Conservation (phyloP, 176 grass and related monocot species). For the Rhynchospora tenuis region DNA sequence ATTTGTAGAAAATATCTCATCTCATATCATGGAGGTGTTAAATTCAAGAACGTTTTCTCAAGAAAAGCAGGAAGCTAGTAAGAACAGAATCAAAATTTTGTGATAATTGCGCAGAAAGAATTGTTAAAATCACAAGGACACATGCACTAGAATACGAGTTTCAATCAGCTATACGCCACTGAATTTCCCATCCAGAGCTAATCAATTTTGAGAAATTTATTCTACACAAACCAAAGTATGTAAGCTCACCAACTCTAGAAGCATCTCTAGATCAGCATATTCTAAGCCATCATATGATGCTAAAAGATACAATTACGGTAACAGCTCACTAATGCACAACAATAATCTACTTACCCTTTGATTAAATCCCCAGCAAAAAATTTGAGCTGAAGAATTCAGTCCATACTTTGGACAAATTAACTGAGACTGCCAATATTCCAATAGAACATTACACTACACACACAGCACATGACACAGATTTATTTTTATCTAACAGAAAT, state of each 20-base stretch:
- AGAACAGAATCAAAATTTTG: background rate
- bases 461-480: background rate
- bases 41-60: background rate
- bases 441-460: background rate
- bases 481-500: conserved; percentile 17
- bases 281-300: background rate
- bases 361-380: conserved; percentile 7
- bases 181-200: background rate
- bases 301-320: background rate
- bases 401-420: background rate
- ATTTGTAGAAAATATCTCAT: background rate
- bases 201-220: background rate
- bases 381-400: conserved; percentile 21
- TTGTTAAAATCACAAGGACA: background rate
- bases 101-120: background rate
- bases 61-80: background rate
- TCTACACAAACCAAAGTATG: background rate
- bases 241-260: background rate
- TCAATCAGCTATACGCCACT: background rate
- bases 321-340: background rate
- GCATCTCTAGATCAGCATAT: background rate
- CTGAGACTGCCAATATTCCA: background rate
- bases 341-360: background rate
- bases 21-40: background rate
- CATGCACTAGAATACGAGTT: background rate